Percentiles rank a stretch among this genome's conserved stretches.
phyloP scores from a whole-genome alignment of 495 filamentous ascomycete species.

The Penicillium cataractarum region DNA sequence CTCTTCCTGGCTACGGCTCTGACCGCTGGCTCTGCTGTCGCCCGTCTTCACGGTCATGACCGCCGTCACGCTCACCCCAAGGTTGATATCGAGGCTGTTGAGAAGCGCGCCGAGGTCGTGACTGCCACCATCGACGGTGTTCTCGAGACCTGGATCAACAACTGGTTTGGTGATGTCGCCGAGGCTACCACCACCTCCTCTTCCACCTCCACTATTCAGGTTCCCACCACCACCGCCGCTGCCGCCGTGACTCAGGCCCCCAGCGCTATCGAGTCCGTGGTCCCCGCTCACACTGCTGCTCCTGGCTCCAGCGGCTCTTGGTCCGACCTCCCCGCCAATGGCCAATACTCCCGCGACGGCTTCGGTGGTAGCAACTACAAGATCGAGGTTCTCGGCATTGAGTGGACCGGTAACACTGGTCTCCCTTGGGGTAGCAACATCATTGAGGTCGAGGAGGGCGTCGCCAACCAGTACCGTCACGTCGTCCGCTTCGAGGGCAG shows the following conservation, averaged over 20 bases:
- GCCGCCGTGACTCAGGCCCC: conserved; percentile 19
- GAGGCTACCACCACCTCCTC: conserved; percentile 31
- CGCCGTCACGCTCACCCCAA: conserved; percentile 45
- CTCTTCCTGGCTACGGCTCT: conserved; percentile 43
- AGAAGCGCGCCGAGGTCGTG: conserved; percentile 53
- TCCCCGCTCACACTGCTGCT: conserved; percentile 15
- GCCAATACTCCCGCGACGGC: conserved; percentile 30
- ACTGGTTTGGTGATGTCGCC: conserved; percentile 53
- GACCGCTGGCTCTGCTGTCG: conserved; percentile 47
- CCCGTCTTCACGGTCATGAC: conserved; percentile 51
- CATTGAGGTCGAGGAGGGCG: conserved; percentile 40
- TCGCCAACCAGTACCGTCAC: conserved; percentile 47
- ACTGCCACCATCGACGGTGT: conserved; percentile 66
- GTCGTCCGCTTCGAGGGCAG: conserved; percentile 51
- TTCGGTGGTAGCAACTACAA: conserved; percentile 32
- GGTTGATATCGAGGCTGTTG: conserved; percentile 33
- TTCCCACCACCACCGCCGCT: conserved; percentile 27
- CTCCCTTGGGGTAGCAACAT: conserved; percentile 59
- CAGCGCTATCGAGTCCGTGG: conserved; percentile 16
- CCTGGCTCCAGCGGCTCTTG: conserved; percentile 32
- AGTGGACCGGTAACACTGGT: conserved; percentile 52
- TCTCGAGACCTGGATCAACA: conserved; percentile 65
- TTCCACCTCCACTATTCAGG: conserved; percentile 22
- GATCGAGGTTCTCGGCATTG: conserved; percentile 27
- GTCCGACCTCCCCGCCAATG: conserved; percentile 27